Conservation (phyloP, 2,329 filamentous ascomycete species). For the Coniochaeta prunicola region DNA sequence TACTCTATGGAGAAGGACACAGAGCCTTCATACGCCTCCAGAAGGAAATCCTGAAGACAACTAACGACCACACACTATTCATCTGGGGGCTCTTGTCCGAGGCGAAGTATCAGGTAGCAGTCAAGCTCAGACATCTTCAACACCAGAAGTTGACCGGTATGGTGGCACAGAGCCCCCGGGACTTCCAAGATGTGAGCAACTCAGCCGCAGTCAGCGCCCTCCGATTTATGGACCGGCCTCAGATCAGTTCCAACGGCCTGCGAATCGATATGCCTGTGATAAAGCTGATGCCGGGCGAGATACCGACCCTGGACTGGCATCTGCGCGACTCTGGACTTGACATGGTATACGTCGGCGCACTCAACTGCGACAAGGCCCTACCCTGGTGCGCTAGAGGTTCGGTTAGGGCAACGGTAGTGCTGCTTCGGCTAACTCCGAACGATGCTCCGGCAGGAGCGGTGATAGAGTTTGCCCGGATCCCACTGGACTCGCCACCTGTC, state of each 20-base stretch:
- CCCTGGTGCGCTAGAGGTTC: neutral
- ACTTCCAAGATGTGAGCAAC: neutral
- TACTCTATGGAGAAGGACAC: slow-evolving; percentile 17
- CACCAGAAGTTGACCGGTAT: neutral
- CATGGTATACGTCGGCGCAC: neutral
- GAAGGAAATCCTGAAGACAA: slow-evolving; percentile 13
- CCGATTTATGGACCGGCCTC: neutral
- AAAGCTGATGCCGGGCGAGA: neutral
- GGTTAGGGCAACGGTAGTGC: neutral
- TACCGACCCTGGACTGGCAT: neutral
- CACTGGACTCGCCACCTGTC: neutral
- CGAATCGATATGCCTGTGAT: neutral
- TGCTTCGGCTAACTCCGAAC: neutral
- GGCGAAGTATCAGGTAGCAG: neutral
- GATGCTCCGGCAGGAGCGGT: neutral
- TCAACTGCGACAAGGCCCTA: neutral
- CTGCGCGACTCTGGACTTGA: neutral
- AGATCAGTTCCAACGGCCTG: neutral
- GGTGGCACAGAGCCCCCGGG: neutral
- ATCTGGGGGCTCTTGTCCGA: neutral
- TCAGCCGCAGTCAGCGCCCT: neutral
- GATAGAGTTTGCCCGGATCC: neutral
- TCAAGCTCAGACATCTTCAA: neutral
- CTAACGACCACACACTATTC: neutral
- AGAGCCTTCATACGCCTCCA: slow-evolving; percentile 14